Percentiles rank a stretch among this genome's conserved stretches.
These are phyloP conservation scores for Pythium dissotocum DNA, from an alignment of 352 stramenopile species.

Conservation along the genomic window DNA sequence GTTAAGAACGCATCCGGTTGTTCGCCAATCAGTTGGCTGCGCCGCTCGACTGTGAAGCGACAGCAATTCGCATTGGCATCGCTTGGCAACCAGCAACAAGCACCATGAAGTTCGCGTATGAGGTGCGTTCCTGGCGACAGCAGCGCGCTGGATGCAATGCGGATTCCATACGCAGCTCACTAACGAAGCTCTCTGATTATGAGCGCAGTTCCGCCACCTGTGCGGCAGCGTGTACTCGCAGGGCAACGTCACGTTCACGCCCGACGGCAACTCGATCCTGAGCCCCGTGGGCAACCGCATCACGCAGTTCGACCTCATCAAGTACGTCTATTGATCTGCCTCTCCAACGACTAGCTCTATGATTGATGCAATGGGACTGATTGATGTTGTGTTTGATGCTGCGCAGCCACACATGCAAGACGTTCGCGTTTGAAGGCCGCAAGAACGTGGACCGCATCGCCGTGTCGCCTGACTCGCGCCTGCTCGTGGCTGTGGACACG, in stretches of 20 bases:
- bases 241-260: constrained; percentile 93
- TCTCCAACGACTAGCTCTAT: background rate
- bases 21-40: constrained; percentile 30
- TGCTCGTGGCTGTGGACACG: constrained; percentile 89
- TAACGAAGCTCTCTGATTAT: background rate
- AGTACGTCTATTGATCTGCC: constrained; percentile 47
- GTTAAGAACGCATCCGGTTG: constrained; percentile 28
- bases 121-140: constrained; percentile 34
- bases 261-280: constrained; percentile 91
- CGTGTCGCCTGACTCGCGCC: constrained; percentile 86
- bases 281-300: constrained; percentile 94
- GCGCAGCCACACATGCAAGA: constrained; percentile 79
- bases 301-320: constrained; percentile 93
- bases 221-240: constrained; percentile 93
- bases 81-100: constrained; percentile 10
- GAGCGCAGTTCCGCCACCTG: constrained; percentile 87
- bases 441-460: constrained; percentile 89
- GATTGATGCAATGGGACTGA: constrained; percentile 15
- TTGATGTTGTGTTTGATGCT: background rate
- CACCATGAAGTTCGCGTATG: constrained; percentile 89
- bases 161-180: background rate
- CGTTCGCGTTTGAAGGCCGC: constrained; percentile 91
- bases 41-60: constrained; percentile 16
- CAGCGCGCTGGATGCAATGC: background rate
- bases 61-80: constrained; percentile 12